phyloP scores from a whole-genome alignment of 768 basidiomycete species.

The Gloeophyllum trabeum region DNA sequence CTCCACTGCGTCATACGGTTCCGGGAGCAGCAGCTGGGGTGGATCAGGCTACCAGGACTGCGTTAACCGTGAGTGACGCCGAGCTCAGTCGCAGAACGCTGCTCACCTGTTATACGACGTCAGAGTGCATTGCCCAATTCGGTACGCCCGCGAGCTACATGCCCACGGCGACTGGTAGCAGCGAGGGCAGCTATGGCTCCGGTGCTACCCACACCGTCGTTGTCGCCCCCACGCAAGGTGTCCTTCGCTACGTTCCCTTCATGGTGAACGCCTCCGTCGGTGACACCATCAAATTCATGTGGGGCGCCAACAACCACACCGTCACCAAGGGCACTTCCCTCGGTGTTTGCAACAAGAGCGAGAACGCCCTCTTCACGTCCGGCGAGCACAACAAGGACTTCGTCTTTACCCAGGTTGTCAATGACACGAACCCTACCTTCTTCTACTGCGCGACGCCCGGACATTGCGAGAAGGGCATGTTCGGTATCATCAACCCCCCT shows the following conservation, averaged over 20 bases:
- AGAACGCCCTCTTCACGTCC: slow-evolving; percentile 46
- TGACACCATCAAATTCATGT: slow-evolving; percentile 67
- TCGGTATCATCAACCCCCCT: slow-evolving; percentile 43
- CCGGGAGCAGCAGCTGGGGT: slow-evolving; percentile 49
- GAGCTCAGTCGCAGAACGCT: neutral
- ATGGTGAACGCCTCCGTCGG: slow-evolving; percentile 66
- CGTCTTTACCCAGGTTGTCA: slow-evolving; percentile 61
- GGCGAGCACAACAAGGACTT: slow-evolving; percentile 54
- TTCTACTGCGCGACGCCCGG: slow-evolving; percentile 61
- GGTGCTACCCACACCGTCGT: slow-evolving; percentile 66
- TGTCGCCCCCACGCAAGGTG: slow-evolving; percentile 68
- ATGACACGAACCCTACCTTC: slow-evolving; percentile 62
- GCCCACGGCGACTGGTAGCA: slow-evolving; percentile 12
- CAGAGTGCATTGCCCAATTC: slow-evolving; percentile 60
- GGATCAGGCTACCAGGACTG: slow-evolving; percentile 51
- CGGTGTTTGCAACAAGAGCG: slow-evolving; percentile 63
- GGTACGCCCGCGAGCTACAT: slow-evolving; percentile 24
- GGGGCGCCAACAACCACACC: slow-evolving; percentile 73
- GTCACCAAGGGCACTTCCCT: slow-evolving; percentile 70
- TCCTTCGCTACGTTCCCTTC: slow-evolving; percentile 68
- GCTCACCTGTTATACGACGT: neutral
- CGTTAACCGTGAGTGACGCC: slow-evolving; percentile 46
- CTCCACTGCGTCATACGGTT: slow-evolving; percentile 46
- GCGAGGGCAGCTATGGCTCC: slow-evolving; percentile 24
- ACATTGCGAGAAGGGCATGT: slow-evolving; percentile 82